Evolutionary conservation across 768 basidiomycete genomes (phyloP).

Genomic region (Hygrophorus pudorinus): DNA sequence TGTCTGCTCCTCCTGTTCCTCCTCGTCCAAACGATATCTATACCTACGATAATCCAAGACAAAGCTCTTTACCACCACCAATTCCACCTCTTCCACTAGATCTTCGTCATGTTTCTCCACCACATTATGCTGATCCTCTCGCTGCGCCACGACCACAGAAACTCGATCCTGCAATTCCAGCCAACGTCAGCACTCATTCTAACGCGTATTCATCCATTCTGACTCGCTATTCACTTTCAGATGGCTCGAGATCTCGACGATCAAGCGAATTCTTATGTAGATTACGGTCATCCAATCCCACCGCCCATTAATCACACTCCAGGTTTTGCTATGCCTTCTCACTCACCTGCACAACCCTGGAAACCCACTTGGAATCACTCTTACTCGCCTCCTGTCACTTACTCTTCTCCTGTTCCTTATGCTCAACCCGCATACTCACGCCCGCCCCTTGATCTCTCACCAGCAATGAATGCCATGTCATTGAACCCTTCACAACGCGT

Average conservation of each 20-base stretch:
- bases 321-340: constrained; percentile 11
- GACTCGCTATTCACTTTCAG: constrained; percentile 23
- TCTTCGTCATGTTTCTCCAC: constrained; percentile 27
- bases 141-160: constrained; percentile 60
- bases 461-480: constrained; percentile 25
- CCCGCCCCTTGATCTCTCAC: constrained; percentile 14
- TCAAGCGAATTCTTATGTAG: constrained; percentile 17
- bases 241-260: constrained; percentile 58
- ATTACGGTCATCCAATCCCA: constrained; percentile 11
- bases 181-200: constrained; percentile 35
- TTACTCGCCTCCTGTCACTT: constrained; percentile 10
- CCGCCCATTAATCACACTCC: constrained; percentile 14
- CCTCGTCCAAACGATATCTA: no score
- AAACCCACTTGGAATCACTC: constrained; percentile 7
- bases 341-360: constrained; percentile 13
- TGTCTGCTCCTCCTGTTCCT: no score
- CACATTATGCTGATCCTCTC: constrained; percentile 45
- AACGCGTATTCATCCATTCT: constrained; percentile 4
- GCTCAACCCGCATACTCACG: constrained; percentile 18
- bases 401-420: constrained; percentile 11
- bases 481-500: no score
- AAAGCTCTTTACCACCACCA: no score
- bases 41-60: no score
- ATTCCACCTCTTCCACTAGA: constrained; percentile 40
- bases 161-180: constrained; percentile 47